Base-by-base conservation (phyloP, 164 flowering plant species). In the Litsea cubeba region DNA sequence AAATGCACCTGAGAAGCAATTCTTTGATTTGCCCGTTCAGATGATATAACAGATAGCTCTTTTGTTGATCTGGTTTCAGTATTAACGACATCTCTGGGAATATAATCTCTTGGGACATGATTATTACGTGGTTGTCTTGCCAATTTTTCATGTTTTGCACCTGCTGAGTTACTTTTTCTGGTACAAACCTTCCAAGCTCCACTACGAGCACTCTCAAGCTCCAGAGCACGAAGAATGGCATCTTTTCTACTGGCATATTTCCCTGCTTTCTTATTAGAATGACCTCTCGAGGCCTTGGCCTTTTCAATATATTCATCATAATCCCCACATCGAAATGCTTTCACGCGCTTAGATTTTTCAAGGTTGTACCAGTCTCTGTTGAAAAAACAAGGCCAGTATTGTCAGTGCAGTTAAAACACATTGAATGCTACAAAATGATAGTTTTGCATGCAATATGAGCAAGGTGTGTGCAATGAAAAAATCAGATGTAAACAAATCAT, bases 301-400 rank as follows among this genome's bases (percentile, higher is more conserved):
- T 85, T 92, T 72, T 85, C 88, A 80, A 94, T 91, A 84, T 93
- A 92, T 17, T 85, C 89, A 70, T 89, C 91, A 74, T 82, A 94
- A 66, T 94, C 97, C 25, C 97, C 97, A 86, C 98, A 94, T 8
- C 93, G 93, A 81, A 94, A 94, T 72, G 94, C 86, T 80, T 95
- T 95, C 80, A 95, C 95, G 63, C 93, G 80, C 83, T 85, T 93
- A 24, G 99, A 89, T 66, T 88, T 93, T 75, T 93, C 92, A 68
- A 95, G 88, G 84, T 93, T 90, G 80, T 91, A 93, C 99, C 99
- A 93, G 76, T 93, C 99, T 80, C 98, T 94, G 83, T 66, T 79
- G 11, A 65, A 49, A 51, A 72, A 54, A 78, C 57, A 23, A 35
- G 50, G 22, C 22, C 14, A 57, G 30, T 25, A 25, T 17, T 64